Conservation (phyloP, 228 moss, liverwort and hornwort genomes). For the Sphagnum magellanicum region DNA sequence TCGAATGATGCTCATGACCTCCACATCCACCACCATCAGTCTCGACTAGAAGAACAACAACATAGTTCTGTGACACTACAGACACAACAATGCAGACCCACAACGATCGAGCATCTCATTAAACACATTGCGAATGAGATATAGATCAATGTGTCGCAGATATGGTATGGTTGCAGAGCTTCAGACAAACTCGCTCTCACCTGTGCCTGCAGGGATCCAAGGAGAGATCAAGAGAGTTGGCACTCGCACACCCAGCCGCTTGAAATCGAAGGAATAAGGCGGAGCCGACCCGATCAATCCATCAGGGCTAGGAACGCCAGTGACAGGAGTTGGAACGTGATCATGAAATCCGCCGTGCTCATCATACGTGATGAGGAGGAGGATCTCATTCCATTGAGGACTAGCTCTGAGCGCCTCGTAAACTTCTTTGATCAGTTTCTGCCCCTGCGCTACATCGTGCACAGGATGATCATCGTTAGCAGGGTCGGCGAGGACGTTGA, state of each 20-base stretch:
- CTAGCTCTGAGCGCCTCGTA: constrained; percentile 67
- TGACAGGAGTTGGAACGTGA: constrained; percentile 82
- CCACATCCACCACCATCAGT: too few species aligned
- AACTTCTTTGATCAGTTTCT: constrained; percentile 77
- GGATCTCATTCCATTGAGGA: constrained; percentile 80
- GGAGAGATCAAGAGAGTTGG: constrained; percentile 84
- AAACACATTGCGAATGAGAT: too few species aligned
- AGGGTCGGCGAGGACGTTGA: constrained; percentile 39
- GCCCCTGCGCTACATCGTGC: constrained; percentile 79
- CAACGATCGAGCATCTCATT: too few species aligned
- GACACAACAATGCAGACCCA: background rate
- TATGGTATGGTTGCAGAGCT: too few species aligned
- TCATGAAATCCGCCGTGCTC: constrained; percentile 95
- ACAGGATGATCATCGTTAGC: constrained; percentile 91
- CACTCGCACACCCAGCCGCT: constrained; percentile 82
- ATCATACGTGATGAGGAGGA: constrained; percentile 69
- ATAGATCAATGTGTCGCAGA: too few species aligned
- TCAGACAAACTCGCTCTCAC: constrained; percentile 12
- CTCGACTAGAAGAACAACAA: background rate
- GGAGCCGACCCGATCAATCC: constrained; percentile 54
- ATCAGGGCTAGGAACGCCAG: constrained; percentile 70
- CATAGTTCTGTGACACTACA: background rate
- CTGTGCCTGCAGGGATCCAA: constrained; percentile 70
- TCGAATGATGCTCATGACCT: background rate
- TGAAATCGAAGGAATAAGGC: constrained; percentile 71